Evolutionary conservation across 805 yeast species (phyloP), one percentile per base, ranked within the genome.

Genomic region (Candida glaebosa): DNA sequence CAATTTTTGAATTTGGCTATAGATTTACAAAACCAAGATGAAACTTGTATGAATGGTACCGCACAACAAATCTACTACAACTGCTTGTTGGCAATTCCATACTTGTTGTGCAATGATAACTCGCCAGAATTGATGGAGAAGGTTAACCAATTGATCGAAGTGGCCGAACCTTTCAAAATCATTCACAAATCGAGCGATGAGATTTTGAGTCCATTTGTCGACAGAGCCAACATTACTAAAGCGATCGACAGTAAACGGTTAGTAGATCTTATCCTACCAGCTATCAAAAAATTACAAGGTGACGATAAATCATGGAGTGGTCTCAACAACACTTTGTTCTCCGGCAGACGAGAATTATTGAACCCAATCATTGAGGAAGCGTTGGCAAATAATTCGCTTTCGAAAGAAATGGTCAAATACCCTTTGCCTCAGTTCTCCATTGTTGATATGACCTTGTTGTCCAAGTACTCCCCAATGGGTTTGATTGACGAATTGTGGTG

Each of bases 51-150:
- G 58, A 70, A 65, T 38, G 78, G 84, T 2, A 60, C 83, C 35
- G 87, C 86, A 3, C 88, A 87, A 56, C 79, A 82, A 37, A 60
- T 88, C 14, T 86, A 65, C 55, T 81, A 79, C 49, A 78, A 78
- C 49, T 76, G 80, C 1, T 60, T 84, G 40, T 56, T 82, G 14
- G 72, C 86, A 9, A 53, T 85, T 26, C 96, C 96, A 8, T 86
- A 78, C 56, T 61, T 79, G 46, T 70, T 74, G 46, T 67, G 76
- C 33, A 76, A 71, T 50, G 71, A 69, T 32, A 56, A 51, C 12
- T 50, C 61, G 28, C 47, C 52, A 37, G 61, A 38, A 45, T 54
- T 57, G 52, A 48, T 44, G 47, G 60, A 20, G 34, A 70, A 42
- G 53, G 35, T 47, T 16, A 65, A 69, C 37, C 73, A 73, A 15